These are phyloP conservation scores for Ogataea salicorniae DNA, from an alignment of 805 yeast genomes.

Conservation along the genomic window DNA sequence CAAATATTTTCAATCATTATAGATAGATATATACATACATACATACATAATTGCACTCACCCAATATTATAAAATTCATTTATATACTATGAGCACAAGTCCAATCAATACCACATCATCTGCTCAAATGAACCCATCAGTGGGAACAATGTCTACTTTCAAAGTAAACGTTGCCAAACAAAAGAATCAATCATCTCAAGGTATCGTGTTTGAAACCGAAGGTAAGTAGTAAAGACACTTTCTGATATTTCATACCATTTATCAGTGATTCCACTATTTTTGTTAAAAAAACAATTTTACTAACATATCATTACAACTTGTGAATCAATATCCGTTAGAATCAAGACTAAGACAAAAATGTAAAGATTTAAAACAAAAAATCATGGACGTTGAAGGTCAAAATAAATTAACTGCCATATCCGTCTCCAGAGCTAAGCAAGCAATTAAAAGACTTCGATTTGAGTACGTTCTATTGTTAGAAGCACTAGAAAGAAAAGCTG, in stretches of 20 bases:
- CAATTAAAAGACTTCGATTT: constrained; percentile 71
- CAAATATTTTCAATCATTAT: too few species aligned
- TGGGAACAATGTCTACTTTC: background rate
- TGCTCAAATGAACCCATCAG: background rate
- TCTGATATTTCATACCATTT: too few species aligned
- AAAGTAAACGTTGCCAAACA: background rate
- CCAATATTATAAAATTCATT: too few species aligned
- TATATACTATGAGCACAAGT: too few species aligned
- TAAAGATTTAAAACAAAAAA: constrained; percentile 61
- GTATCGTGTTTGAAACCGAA: constrained; percentile 9
- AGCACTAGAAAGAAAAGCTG: constrained; percentile 59
- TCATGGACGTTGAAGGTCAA: constrained; percentile 66
- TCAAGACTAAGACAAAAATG: constrained; percentile 57
- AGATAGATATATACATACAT: too few species aligned
- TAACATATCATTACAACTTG: background rate
- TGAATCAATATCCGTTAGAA: constrained; percentile 15
- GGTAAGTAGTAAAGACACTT: constrained; percentile 8
- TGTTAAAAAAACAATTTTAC: background rate
- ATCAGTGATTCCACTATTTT: too few species aligned
- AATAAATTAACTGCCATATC: constrained; percentile 75
- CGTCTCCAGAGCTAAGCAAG: constrained; percentile 67
- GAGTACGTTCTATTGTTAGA: constrained; percentile 82
- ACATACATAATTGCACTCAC: too few species aligned
- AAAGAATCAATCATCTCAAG: background rate
- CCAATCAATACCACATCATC: too few species aligned